Evolutionary conservation across 352 stramenopile species (phyloP), one percentile per base, ranked within the genome.

Genomic region (Phytophthora fragariaefolia): DNA sequence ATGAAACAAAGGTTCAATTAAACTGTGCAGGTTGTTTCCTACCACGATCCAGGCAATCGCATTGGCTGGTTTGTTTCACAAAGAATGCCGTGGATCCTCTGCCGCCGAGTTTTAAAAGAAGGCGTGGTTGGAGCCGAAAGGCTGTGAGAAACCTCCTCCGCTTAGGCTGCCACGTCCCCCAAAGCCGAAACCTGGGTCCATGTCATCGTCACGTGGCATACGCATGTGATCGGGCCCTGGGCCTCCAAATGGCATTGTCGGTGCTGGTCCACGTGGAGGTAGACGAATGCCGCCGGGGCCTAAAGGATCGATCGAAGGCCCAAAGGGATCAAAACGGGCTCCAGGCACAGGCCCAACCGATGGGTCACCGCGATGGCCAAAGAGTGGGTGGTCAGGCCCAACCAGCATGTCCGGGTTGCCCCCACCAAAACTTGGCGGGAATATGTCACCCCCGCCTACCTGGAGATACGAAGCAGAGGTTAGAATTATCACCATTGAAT

Each of bases 301-400:
- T 28, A 87, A 61, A 18, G 84, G 83, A 28, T 90, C 79, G 6
- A 78, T 78, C 0, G 78, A 69, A 8, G 88, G 88, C 8, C 88
- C 88, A 43, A 83, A 96, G n/a, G 88, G 88, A 63, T 96, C 88
- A 43, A 96, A 96, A 2, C 88, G 86, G 38, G 88, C 80, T 0
- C 86, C 86, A 58, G 86, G 88, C 4, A 95, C 76, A 9, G 85
- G 81, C 27, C 86, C 88, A 17, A 61, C 55, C 2, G 68, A 82
- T 18, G 86, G 79, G 64, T 92, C 80, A 9, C 76, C 70, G 17
- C 77, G 85, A 26, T 69, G 72, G 2, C 85, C 83, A 47, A 96
- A 96, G 4, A 96, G 63, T 1, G 83, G 80, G 26, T 93, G 87
- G 60, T 89, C 70, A 0, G 88, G 88, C 9, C 88, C 88, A 17